Percentiles rank a stretch among this genome's conserved stretches.
These are phyloP conservation scores for Acrocalymma vagum DNA, from an alignment of 2,329 filamentous ascomycete genomes.

Conservation along the genomic window DNA sequence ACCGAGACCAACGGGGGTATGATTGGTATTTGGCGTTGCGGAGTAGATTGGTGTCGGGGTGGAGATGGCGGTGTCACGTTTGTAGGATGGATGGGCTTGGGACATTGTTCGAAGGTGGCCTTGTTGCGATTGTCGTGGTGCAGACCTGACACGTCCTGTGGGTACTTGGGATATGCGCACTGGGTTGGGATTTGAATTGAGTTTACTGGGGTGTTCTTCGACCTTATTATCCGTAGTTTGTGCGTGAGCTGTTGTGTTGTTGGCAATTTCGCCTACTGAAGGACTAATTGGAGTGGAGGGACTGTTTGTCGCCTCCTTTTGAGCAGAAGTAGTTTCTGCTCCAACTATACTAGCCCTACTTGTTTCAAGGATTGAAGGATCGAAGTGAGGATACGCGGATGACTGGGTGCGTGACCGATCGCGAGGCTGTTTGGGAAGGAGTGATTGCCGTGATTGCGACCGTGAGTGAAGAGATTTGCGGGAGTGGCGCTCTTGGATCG, in stretches of 20 bases:
- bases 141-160: slow-evolving; percentile 13
- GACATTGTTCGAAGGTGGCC: slow-evolving; percentile 5
- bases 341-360: slow-evolving; percentile 1
- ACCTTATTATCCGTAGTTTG: no score
- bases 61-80: slow-evolving; percentile 6
- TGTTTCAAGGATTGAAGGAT: slow-evolving; percentile 16
- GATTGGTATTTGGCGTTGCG: no score
- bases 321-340: background rate
- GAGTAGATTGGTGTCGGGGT: slow-evolving; percentile 1
- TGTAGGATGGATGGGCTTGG: no score
- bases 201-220: no score
- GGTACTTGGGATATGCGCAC: no score
- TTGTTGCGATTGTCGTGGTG: slow-evolving; percentile 11
- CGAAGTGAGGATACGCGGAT: slow-evolving; percentile 38
- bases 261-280: no score
- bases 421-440: slow-evolving; percentile 20
- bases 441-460: slow-evolving; percentile 28
- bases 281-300: no score
- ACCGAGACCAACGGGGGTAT: no score
- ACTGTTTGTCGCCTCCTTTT: background rate
- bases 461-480: slow-evolving; percentile 31
- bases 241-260: no score
- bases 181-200: no score
- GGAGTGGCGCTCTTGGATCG: slow-evolving; percentile 31
- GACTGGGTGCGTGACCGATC: slow-evolving; percentile 36